Evolutionary conservation across 768 basidiomycete species (phyloP).

Genomic region (Lepiota brunneoincarnata): DNA sequence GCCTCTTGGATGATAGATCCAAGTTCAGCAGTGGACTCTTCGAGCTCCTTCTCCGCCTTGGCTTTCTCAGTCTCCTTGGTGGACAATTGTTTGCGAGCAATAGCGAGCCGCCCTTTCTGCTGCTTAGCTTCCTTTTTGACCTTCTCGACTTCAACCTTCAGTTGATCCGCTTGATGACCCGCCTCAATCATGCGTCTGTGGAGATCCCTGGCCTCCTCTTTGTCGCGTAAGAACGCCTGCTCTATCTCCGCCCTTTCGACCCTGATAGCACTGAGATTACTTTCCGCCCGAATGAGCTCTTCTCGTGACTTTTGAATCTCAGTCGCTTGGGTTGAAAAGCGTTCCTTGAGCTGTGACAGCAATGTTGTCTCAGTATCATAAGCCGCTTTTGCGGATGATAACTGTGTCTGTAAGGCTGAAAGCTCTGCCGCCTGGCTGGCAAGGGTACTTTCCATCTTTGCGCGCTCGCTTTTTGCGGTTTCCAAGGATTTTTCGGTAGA

Average conservation of each 20-base stretch:
- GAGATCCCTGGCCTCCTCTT: constrained; percentile 88
- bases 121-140: constrained; percentile 92
- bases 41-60: constrained; percentile 69
- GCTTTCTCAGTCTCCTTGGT: constrained; percentile 78
- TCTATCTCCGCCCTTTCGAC: constrained; percentile 93
- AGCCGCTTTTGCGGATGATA: constrained; percentile 78
- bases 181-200: constrained; percentile 83
- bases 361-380: constrained; percentile 83
- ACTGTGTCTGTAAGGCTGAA: constrained; percentile 76
- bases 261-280: constrained; percentile 83
- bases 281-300: constrained; percentile 87
- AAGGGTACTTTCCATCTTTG: constrained; percentile 59
- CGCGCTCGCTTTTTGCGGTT: constrained; percentile 63
- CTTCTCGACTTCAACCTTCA: constrained; percentile 82
- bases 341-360: constrained; percentile 64
- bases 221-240: constrained; percentile 82
- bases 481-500: constrained; percentile 76
- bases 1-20: constrained; percentile 52
- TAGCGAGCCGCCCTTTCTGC: constrained; percentile 92
- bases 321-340: constrained; percentile 60
- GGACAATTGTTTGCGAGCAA: constrained; percentile 90
- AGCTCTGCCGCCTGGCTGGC: constrained; percentile 73
- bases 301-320: constrained; percentile 71
- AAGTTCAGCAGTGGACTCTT: constrained; percentile 58
- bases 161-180: constrained; percentile 63